Base-by-base conservation (phyloP, 2,329 filamentous ascomycete genomes). In the Aureobasidium sp. region DNA sequence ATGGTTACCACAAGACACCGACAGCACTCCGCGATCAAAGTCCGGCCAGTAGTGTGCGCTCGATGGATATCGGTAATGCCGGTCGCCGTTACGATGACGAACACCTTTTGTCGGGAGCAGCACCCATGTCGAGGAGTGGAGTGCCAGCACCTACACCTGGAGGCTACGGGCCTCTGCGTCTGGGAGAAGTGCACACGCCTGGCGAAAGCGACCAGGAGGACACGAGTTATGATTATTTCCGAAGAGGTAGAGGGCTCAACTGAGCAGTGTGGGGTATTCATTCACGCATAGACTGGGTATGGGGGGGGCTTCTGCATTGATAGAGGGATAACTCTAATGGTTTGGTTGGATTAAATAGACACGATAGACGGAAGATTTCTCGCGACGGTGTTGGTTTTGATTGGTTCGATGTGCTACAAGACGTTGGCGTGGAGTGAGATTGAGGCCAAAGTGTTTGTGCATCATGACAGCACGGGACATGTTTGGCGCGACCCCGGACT, bases 1-100 rank as follows among this genome's bases (percentile, higher is more conserved):
- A 70, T 0, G 78, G 78, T 7, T 80, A 80, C 62, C 78, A 80
- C 62, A 70, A 72, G 11, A 78, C 78, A 13, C 75, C 76, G 2
- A 69, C 67, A 5, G 67, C 70, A 15, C 65, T 77, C 15, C 69
- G 77, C 9, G 75, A 76, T 21, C 72, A 75, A 37, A 77, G 74
- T 31, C 76, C 76, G 0, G 71, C 70, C 31, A 72, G 73, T 1
- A 67, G 65, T 37, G 63, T 67, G 25, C 57, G 69, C 11, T 61
- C 64, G 0, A 62, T 62, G 19, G 65, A 61, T 5, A 57, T 70
- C 13, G 63, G 66, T n/a, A 60, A 65, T 65, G 19, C 65, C 67
- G 11, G 68, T 43, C 54, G 55, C 15, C 29, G 47, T 23, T 25
- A 46, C 17, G 57, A 60, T 19, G 19, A 40, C 66, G 58, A 67